These are phyloP conservation scores for Abelmoschus esculentus DNA, from an alignment of 345 rosid species.

Conservation along the genomic window DNA sequence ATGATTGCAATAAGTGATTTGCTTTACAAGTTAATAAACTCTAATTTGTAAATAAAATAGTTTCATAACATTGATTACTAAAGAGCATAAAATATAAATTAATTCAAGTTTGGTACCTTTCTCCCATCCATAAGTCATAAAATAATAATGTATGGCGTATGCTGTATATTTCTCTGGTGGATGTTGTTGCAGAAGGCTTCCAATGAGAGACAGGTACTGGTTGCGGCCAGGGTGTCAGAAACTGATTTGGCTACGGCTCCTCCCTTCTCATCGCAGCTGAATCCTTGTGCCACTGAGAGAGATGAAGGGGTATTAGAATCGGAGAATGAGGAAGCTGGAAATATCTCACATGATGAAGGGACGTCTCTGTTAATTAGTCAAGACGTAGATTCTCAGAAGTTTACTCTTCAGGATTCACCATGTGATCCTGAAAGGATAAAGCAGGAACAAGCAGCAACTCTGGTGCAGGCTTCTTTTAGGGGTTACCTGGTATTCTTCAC, in stretches of 20 bases:
- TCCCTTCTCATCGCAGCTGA: conserved; percentile 33
- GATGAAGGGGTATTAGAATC: conserved; percentile 34
- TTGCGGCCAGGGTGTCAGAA: conserved; percentile 50
- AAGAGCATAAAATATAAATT: background rate
- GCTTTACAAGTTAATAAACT: background rate
- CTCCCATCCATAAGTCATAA: background rate
- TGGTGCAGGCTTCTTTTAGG: conserved; percentile 89
- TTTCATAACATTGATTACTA: background rate
- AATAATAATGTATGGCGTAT: background rate
- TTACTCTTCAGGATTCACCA: conserved; percentile 17
- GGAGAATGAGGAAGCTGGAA: conserved; percentile 38
- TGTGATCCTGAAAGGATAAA: conserved; percentile 46
- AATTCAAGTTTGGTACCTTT: background rate
- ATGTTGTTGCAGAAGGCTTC: conserved; percentile 34
- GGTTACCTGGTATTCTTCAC: conserved; percentile 71
- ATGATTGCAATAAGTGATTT: background rate
- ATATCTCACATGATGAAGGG: conserved; percentile 30
- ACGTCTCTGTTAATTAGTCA: conserved; percentile 25
- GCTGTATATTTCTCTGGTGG: background rate
- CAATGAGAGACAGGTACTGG: conserved; percentile 42
- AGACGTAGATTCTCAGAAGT: conserved; percentile 28
- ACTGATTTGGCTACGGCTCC: conserved; percentile 36
- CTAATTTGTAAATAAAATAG: background rate
- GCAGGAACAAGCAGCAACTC: conserved; percentile 67
- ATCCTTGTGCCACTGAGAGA: conserved; percentile 18